These are phyloP conservation scores for Calonectria hawksworthii DNA, from an alignment of 2,329 filamentous ascomycete genomes.

Conservation along the genomic window DNA sequence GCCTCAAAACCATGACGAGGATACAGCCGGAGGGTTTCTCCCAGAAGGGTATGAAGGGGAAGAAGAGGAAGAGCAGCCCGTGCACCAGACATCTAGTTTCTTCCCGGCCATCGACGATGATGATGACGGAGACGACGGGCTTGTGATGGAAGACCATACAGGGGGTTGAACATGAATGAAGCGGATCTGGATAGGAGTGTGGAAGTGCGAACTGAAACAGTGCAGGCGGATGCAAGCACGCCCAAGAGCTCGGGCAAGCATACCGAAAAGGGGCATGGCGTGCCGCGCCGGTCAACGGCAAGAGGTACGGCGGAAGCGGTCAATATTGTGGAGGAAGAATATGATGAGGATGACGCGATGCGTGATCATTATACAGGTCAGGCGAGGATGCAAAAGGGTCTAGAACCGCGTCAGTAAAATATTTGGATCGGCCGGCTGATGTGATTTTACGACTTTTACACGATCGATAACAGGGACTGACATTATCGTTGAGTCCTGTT, in stretches of 20 bases:
- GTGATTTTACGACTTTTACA: neutral
- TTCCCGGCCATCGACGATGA: slow-evolving; percentile 64
- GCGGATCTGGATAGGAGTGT: neutral
- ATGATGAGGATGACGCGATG: slow-evolving; percentile 31
- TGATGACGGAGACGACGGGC: slow-evolving; percentile 51
- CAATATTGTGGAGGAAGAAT: slow-evolving; percentile 27
- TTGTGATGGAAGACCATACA: slow-evolving; percentile 51
- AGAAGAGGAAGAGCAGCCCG: slow-evolving; percentile 54
- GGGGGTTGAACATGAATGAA: neutral
- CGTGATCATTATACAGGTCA: slow-evolving; percentile 24
- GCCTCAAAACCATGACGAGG: slow-evolving; percentile 57
- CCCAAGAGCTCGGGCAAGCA: neutral
- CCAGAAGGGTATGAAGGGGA: slow-evolving; percentile 67
- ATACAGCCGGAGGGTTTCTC: slow-evolving; percentile 73
- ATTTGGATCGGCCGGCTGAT: neutral
- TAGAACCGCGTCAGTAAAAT: neutral
- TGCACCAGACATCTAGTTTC: slow-evolving; percentile 58
- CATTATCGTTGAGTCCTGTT: neutral
- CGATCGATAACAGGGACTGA: neutral
- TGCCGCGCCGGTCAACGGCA: slow-evolving; percentile 38
- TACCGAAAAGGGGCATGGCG: neutral
- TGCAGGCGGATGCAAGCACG: neutral
- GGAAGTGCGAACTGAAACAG: neutral
- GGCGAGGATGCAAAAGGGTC: slow-evolving; percentile 24
- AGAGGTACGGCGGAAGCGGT: slow-evolving; percentile 30